Evolutionary conservation across 345 rosid genomes (phyloP).

Genomic region (Pelargonium nanum): DNA sequence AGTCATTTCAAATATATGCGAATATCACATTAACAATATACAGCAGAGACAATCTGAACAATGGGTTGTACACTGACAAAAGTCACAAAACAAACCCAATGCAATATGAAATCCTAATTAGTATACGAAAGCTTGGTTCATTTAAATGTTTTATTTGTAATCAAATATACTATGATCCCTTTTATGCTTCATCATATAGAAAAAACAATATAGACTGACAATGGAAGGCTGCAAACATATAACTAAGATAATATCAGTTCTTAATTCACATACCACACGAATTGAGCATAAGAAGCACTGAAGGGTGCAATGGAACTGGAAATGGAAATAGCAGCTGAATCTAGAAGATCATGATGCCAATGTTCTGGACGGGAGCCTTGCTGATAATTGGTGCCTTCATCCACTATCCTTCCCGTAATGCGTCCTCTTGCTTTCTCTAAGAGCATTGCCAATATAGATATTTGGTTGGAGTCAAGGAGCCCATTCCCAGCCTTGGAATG

Average conservation of each 20-base stretch:
- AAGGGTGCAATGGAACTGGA: conserved; percentile 31
- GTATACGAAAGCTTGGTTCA: no score
- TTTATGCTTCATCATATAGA: neutral
- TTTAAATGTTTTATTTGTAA: neutral
- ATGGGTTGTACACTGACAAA: no score
- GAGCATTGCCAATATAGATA: conserved; percentile 44
- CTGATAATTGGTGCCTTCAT: conserved; percentile 23
- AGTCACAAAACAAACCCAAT: neutral
- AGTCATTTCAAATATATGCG: no score
- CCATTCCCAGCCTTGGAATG: conserved; percentile 21
- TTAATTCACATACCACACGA: conserved; percentile 51
- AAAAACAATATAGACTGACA: neutral
- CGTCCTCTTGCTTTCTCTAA: conserved; percentile 60
- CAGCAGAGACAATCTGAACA: no score
- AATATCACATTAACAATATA: no score
- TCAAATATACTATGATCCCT: neutral
- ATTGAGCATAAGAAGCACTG: conserved; percentile 37
- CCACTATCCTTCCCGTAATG: conserved; percentile 32
- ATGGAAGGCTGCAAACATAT: neutral
- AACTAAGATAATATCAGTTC: neutral
- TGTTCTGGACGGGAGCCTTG: conserved; percentile 39
- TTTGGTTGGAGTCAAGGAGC: conserved; percentile 21
- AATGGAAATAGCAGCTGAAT: conserved; percentile 51
- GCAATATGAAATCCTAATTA: no score
- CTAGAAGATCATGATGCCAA: conserved; percentile 80